Base-by-base conservation (phyloP, 1,284 basidiomycete species). In the Malassezia brasiliensis region DNA sequence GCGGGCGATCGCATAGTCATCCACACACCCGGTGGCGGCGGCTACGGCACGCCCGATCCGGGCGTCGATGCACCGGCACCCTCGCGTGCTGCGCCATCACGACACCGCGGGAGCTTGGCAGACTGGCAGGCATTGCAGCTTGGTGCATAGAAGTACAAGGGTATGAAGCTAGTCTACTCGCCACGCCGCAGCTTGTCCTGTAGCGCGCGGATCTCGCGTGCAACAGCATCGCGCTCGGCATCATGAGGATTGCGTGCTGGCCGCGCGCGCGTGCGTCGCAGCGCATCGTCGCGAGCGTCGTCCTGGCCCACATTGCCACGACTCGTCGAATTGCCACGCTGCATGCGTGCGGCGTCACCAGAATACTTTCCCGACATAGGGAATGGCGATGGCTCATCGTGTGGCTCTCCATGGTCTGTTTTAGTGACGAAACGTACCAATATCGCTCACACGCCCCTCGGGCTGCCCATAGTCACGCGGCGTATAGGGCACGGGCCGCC, bases 21-120 rank as follows among this genome's bases (percentile, higher is more conserved):
- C 54, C 83, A 90, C 75, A 96, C 90, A 3, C 91, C 90, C 0
- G 91, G 91, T 1, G 91, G 88, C 5, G 91, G 91, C 3, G 91
- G 84, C 1, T 96, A 87, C 87, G 90, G 90, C 1, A 42, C 53
- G n/a, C 51, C 60, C 28, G 19, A 45, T 7, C 32, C 42, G 25
- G 17, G 11, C 9, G 14, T 32, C 14, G 6, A 34, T 15, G 35
- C 40, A 1, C 47, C 47, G 3, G 34, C 17, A 5, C 5, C 3
- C 11, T 19, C 37, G 20, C 48, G 38, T 10, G 30, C 40, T 35
- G 4, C 8, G 44, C 40, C 55, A 49, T 36, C 45, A 45, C 19
- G 40, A 7, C 40, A 42, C 53, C 44, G 62, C 53, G 66, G 66
- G n/a, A 68, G 66, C 32, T 52, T 68, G 10, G 66, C 63, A 2